Evolutionary conservation across 208 protist species (phyloP).

Genomic region (Crithidia bombi): DNA sequence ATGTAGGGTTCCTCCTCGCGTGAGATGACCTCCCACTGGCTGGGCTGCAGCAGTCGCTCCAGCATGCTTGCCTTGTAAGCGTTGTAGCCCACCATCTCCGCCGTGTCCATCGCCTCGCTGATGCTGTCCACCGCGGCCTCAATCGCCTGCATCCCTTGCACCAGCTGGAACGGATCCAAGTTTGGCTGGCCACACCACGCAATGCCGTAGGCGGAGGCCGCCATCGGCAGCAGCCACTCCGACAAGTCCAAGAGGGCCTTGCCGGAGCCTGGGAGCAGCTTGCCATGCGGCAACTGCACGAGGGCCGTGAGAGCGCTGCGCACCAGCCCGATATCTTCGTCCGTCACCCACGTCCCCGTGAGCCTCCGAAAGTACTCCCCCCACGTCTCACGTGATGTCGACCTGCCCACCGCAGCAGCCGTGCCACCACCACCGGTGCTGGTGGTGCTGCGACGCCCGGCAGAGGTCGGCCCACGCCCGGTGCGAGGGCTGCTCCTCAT

Average conservation of each 20-base stretch:
- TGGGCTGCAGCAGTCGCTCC: constrained; percentile 52
- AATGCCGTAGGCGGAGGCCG: constrained; percentile 41
- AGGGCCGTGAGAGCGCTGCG: constrained; percentile 24
- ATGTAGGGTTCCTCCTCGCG: constrained; percentile 37
- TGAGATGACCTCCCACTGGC: constrained; percentile 54
- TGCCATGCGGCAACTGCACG: constrained; percentile 36
- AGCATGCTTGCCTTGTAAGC: constrained; percentile 77
- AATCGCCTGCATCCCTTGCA: constrained; percentile 38
- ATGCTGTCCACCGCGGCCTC: constrained; percentile 41
- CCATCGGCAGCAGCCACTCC: constrained; percentile 46
- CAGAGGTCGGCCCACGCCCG: background rate
- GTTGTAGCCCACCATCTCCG: constrained; percentile 64
- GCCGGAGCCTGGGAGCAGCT: constrained; percentile 39
- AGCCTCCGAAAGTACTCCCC: background rate
- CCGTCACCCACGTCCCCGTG: constrained; percentile 24
- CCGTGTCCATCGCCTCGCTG: constrained; percentile 41
- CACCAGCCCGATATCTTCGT: constrained; percentile 28
- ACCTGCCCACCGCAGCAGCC: background rate
- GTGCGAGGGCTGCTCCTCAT: background rate
- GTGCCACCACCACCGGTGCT: too few species aligned
- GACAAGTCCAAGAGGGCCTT: constrained; percentile 35
- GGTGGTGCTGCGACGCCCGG: background rate
- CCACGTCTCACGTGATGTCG: background rate
- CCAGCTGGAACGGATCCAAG: constrained; percentile 24
- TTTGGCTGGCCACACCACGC: constrained; percentile 33